Conservation (phyloP, 345 rosid genomes). For the Aethionema arabicum region DNA sequence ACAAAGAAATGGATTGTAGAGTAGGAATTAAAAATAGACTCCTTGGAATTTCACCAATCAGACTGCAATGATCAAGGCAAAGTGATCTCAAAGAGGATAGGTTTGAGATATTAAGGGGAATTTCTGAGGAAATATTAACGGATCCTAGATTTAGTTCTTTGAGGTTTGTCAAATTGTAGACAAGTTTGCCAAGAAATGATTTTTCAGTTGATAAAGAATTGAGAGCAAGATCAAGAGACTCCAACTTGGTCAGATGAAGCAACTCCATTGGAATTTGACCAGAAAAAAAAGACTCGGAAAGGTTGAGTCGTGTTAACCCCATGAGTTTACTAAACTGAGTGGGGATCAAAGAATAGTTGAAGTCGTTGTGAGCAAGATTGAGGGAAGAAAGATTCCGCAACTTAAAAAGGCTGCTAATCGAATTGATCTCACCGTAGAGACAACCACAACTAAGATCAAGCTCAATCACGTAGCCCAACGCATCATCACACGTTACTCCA, state of each 20-base stretch:
- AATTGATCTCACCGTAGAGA: background rate
- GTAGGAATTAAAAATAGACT: background rate
- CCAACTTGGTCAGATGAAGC: background rate
- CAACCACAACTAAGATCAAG: background rate
- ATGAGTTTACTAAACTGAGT: background rate
- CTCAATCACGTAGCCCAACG: background rate
- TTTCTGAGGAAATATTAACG: too few relatives aligned
- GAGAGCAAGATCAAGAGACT: background rate
- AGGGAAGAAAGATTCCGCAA: background rate
- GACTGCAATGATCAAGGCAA: background rate
- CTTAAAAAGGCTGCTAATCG: slow-evolving; percentile 1
- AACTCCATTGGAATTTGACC: background rate
- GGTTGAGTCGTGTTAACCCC: background rate
- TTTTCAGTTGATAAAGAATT: background rate
- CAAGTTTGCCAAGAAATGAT: background rate
- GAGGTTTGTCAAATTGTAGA: too few relatives aligned
- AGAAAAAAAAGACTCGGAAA: background rate
- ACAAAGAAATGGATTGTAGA: background rate
- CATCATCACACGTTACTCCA: background rate
- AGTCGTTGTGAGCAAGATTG: background rate
- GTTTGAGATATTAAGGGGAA: background rate
- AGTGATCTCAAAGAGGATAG: slow-evolving; percentile 9
- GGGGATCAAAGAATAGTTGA: too few relatives aligned
- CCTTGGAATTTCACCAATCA: background rate
- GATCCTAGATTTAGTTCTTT: too few relatives aligned